Conservation (phyloP, 768 basidiomycete genomes). For the Termitomyces sp. region DNA sequence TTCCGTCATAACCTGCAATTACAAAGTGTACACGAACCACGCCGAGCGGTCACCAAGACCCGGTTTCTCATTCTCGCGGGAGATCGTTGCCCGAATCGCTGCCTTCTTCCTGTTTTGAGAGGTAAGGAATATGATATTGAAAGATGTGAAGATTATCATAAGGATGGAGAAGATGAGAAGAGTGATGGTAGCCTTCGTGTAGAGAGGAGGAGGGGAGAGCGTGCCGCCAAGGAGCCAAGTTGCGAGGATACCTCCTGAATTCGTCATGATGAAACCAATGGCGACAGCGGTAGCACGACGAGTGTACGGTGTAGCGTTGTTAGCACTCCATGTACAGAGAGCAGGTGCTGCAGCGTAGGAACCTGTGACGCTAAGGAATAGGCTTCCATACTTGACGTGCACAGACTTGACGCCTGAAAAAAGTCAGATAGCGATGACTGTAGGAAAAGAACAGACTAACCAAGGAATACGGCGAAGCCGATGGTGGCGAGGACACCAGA, state of each 20-base stretch:
- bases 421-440: not conserved
- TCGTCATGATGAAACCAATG: no score
- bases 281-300: no score
- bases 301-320: conserved; percentile 54
- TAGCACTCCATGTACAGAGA: conserved; percentile 48
- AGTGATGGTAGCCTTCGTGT: conserved; percentile 42
- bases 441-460: conserved; percentile 23
- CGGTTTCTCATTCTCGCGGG: conserved; percentile 32
- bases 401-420: conserved; percentile 31
- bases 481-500: conserved; percentile 37
- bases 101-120: conserved; percentile 45
- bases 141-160: conserved; percentile 29
- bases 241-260: conserved; percentile 42
- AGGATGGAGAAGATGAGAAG: conserved; percentile 35
- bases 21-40: conserved; percentile 51
- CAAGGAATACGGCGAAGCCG: conserved; percentile 53
- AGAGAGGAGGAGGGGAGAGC: conserved; percentile 45
- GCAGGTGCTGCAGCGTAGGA: conserved; percentile 33
- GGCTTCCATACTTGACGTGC: conserved; percentile 45
- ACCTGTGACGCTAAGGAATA: conserved; percentile 53
- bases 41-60: conserved; percentile 48
- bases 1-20: not conserved
- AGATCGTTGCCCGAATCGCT: conserved; percentile 25
- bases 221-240: conserved; percentile 59
- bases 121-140: conserved; percentile 38